phyloP scores from a whole-genome alignment of 176 grass and related monocot species.

The Oryza nivara region DNA sequence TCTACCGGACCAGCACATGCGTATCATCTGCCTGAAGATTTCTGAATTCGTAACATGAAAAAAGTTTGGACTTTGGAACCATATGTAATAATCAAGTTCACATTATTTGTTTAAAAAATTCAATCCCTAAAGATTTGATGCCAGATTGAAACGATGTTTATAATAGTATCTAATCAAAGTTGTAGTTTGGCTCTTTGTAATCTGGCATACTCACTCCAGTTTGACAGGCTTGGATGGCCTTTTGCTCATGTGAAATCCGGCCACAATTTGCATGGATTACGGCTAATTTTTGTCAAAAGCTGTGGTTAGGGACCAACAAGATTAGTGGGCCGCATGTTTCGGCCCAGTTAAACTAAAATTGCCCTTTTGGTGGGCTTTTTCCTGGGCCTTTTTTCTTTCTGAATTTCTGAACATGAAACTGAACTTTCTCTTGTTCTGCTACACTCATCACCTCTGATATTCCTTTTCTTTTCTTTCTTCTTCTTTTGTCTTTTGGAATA shows the following conservation, averaged over 20 bases:
- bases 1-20: not conserved
- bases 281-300: not conserved
- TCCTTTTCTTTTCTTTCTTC: not conserved
- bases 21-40: not conserved
- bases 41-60: not conserved
- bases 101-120: not conserved
- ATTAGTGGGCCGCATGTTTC: not conserved
- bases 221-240: not conserved
- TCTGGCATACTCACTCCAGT: not conserved
- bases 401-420: not conserved
- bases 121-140: not conserved
- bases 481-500: not conserved
- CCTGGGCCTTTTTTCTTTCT: not conserved
- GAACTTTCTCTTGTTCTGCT: not conserved
- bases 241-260: not conserved
- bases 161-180: not conserved
- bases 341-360: not conserved
- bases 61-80: not conserved
- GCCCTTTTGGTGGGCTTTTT: not conserved
- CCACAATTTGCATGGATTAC: not conserved
- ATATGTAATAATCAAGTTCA: not conserved
- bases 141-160: not conserved
- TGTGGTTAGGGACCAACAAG: too few relatives aligned
- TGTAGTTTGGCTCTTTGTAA: not conserved
- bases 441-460: not conserved